Evolutionary conservation across 2,329 filamentous ascomycete genomes (phyloP).

Genomic region (Juglanconis oblonga): DNA sequence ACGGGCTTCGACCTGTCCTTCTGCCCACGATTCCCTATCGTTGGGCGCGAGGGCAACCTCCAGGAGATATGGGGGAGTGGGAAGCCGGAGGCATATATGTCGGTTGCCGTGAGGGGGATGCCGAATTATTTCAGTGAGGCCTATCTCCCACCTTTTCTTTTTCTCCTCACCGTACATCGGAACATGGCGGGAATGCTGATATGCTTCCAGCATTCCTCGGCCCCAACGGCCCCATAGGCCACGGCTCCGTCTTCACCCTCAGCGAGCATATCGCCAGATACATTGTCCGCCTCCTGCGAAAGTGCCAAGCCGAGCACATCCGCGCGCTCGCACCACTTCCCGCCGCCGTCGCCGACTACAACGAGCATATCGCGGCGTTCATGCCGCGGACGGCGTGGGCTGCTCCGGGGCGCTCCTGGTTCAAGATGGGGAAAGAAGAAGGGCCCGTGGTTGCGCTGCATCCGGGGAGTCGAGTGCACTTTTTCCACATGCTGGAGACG

Average conservation of each 20-base stretch:
- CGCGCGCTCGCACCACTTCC: conserved; percentile 42
- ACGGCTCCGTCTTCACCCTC: conserved; percentile 50
- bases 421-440: conserved; percentile 41
- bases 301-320: conserved; percentile 50
- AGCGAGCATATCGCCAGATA: conserved; percentile 51
- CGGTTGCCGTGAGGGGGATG: conserved; percentile 47
- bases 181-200: background rate
- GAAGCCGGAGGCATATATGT: conserved; percentile 50
- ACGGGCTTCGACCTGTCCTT: conserved; percentile 56
- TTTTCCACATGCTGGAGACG: conserved; percentile 50
- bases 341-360: conserved; percentile 48
- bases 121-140: conserved; percentile 54
- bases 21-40: conserved; percentile 47
- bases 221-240: conserved; percentile 49
- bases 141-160: conserved; percentile 2
- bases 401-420: conserved; percentile 46
- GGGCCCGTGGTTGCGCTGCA: conserved; percentile 49
- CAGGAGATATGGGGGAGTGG: conserved; percentile 44
- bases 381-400: conserved; percentile 54
- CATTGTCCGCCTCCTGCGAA: conserved; percentile 45
- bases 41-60: conserved; percentile 48
- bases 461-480: conserved; percentile 49
- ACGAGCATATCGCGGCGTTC: conserved; percentile 44
- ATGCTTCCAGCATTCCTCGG: conserved; percentile 44
- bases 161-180: background rate